Evolutionary conservation across 2,329 filamentous ascomycete species (phyloP).

Genomic region (Endocalyx cinctus): DNA sequence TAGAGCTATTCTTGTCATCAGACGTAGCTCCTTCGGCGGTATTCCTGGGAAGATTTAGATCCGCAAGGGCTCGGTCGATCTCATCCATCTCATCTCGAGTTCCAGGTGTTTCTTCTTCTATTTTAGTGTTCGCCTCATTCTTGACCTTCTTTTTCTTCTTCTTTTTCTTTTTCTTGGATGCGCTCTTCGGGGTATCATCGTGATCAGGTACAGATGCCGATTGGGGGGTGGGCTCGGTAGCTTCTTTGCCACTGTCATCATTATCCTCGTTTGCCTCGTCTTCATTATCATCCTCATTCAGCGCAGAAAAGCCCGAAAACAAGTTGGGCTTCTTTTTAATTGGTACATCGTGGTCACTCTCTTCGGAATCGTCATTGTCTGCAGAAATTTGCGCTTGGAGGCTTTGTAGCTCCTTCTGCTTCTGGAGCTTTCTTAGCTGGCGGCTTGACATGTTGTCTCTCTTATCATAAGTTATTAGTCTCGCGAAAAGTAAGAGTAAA

Average conservation of each 20-base stretch:
- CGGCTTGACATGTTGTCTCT: conserved; percentile 25
- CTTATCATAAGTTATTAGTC: neutral
- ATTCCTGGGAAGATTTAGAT: conserved; percentile 21
- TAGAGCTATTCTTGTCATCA: conserved; percentile 5
- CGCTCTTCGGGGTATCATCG: conserved; percentile 8
- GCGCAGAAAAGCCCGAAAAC: conserved; percentile 47
- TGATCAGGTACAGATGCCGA: conserved; percentile 16
- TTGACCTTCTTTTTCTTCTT: conserved; percentile 31
- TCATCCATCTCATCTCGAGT: conserved; percentile 50
- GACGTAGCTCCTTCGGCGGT: conserved; percentile 6
- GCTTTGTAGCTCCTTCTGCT: conserved; percentile 42
- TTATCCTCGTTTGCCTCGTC: conserved; percentile 33
- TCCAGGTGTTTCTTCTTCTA: conserved; percentile 11
- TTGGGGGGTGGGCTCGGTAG: no score
- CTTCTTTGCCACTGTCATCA: no score
- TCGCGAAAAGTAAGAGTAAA: no score
- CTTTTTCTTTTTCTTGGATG: conserved; percentile 37
- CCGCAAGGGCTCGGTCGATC: conserved; percentile 48
- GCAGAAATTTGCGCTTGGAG: conserved; percentile 30
- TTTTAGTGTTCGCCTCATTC: conserved; percentile 19
- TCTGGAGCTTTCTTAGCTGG: conserved; percentile 33
- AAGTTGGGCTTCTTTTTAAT: conserved; percentile 39
- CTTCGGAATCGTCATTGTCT: conserved; percentile 36
- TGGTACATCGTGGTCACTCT: conserved; percentile 27
- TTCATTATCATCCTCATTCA: conserved; percentile 41